Evolutionary conservation across 2,329 filamentous ascomycete genomes (phyloP), one percentile per base, ranked within the genome.

Genomic region (Colletotrichum australisinense): DNA sequence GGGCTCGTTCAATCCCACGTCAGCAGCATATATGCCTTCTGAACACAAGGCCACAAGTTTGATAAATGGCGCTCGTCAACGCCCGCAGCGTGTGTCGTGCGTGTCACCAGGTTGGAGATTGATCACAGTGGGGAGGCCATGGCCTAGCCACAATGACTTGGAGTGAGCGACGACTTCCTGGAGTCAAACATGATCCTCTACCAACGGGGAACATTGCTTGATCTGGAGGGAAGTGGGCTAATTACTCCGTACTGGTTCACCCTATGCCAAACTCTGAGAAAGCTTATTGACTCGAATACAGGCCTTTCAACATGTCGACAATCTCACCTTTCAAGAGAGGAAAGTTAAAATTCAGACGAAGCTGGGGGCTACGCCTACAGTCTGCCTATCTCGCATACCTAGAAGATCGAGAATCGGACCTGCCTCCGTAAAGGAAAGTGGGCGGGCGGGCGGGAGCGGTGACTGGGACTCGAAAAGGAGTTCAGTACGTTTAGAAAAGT

Each of bases 1-100:
- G n/a, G 11, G 19, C 35, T 72, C 22, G 53, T n/a, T 63, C 1
- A 24, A 46, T 59, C 59, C 59, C 53, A 69, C 58, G 65, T 72
- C 64, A 72, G 69, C 69, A 52, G 28, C 32, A n/a, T 3, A 38
- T 56, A n/a, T 9, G 24, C 22, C 14, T 59, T 16, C 65, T 63
- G 52, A 46, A 46, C 30, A 9, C 53, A 30, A 2, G 19, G 24
- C 38, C 35, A 26, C 49, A 32, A 22, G 28, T 58, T n/a, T 22
- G 14, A 59, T 19, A 24, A 56, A 11, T n/a, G 19, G 19, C 42
- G 42, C 42, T 49, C 42, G 19, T 19, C 7, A 49, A 22, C 42
- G 19, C 42, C 42, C 42, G 42, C 42, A n/a, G 19, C 42, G 8
- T 9, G 42, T 19, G 11, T 49, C 19, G 8, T 49, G 19, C 19